A percentile compares a stretch with the other conserved stretches of the same genome.
These are phyloP conservation scores for Neurospora discreta DNA, from an alignment of 495 filamentous ascomycete genomes.

Conservation along the genomic window DNA sequence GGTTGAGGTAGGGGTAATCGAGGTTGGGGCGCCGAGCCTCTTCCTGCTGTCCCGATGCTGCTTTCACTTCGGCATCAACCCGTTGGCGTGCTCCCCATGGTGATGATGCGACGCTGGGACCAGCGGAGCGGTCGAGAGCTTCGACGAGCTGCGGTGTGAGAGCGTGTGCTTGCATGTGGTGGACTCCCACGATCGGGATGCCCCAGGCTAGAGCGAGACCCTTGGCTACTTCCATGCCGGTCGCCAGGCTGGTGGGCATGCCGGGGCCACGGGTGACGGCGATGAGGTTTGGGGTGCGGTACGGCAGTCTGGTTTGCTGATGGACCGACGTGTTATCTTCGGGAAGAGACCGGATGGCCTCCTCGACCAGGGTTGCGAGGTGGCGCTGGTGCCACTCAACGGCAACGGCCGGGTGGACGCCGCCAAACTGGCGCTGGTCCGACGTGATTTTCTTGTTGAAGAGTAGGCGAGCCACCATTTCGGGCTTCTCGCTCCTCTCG, in stretches of 20 bases:
- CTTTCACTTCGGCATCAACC: neutral
- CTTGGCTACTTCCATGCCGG: slow-evolving; percentile 78
- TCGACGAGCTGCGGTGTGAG: slow-evolving; percentile 73
- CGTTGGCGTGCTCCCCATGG: neutral
- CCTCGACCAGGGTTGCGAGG: slow-evolving; percentile 52
- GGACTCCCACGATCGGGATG: slow-evolving; percentile 69
- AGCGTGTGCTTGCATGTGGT: slow-evolving; percentile 97
- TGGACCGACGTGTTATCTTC: neutral
- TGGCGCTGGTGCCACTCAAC: slow-evolving; percentile 60
- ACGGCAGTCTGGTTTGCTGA: neutral
- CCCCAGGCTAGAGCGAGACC: slow-evolving; percentile 76
- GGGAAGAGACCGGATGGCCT: slow-evolving; percentile 49
- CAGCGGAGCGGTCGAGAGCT: slow-evolving; percentile 35
- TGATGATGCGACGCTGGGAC: neutral
- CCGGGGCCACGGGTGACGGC: slow-evolving; percentile 83
- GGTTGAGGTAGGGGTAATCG: slow-evolving; percentile 71
- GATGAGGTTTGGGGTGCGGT: slow-evolving; percentile 61
- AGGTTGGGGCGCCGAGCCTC: slow-evolving; percentile 15
- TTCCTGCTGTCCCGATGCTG: neutral
- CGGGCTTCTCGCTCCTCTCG: slow-evolving; percentile 5
- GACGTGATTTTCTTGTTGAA: slow-evolving; percentile 78
- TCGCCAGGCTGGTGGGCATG: slow-evolving; percentile 62
- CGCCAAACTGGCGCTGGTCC: slow-evolving; percentile 56
- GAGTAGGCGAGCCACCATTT: slow-evolving; percentile 43
- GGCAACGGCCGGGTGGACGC: slow-evolving; percentile 67